Conservation (phyloP, 805 yeast genomes). For the Saturnispora serradocipensis region DNA sequence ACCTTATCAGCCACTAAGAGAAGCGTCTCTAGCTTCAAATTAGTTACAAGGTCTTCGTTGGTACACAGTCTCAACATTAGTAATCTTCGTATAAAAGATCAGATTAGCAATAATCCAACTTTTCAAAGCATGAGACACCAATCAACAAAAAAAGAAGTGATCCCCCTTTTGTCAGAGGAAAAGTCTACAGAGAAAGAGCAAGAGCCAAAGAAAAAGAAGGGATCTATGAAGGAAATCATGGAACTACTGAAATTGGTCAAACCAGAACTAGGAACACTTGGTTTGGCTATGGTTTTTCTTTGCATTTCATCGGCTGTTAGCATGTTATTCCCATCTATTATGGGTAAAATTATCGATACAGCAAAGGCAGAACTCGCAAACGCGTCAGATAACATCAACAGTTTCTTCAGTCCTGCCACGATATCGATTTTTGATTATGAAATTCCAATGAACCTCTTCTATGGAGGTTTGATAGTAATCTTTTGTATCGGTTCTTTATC, state of each 20-base stretch:
- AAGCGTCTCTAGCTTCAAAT: neutral
- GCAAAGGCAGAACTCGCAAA: slow-evolving; percentile 29
- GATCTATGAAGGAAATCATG: slow-evolving; percentile 30
- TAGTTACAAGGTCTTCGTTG: neutral
- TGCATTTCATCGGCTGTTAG: slow-evolving; percentile 67
- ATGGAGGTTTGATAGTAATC: slow-evolving; percentile 47
- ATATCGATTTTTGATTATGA: slow-evolving; percentile 37
- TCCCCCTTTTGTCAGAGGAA: neutral
- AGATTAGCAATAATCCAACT: neutral
- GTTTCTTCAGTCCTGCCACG: slow-evolving; percentile 10
- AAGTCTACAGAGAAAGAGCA: neutral
- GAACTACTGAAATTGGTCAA: slow-evolving; percentile 48
- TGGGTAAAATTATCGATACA: slow-evolving; percentile 80
- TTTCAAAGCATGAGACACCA: slow-evolving; percentile 2
- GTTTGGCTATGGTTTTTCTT: slow-evolving; percentile 55
- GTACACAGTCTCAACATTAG: neutral
- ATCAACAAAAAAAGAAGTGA: neutral
- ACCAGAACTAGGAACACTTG: slow-evolving; percentile 46
- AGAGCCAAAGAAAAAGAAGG: slow-evolving; percentile 11
- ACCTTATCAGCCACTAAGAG: neutral
- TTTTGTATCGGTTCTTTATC: slow-evolving; percentile 70
- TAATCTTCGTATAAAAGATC: neutral
- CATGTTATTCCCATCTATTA: slow-evolving; percentile 71
- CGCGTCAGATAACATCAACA: neutral
- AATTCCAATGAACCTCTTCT: slow-evolving; percentile 53